Evolutionary conservation across 139 green algal genomes (phyloP), one percentile per base, ranked within the genome.

Genomic region (Ulvella scutata): DNA sequence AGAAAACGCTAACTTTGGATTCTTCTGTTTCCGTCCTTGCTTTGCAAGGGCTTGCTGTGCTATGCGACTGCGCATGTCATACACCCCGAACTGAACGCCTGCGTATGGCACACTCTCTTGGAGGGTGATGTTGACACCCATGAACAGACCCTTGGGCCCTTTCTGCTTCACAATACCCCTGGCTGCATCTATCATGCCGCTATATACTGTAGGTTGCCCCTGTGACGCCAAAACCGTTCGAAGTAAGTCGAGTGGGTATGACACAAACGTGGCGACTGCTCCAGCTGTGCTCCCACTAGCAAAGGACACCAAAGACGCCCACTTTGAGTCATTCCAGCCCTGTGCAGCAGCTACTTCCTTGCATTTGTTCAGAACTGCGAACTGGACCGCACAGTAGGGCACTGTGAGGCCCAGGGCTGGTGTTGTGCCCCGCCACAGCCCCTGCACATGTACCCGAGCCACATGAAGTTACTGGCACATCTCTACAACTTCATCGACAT

Each of bases 181-280:
- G 28, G 79, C 80, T 37, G 90, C 90, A 59, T 91, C 83, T 6
- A 79, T 75, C 87, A 96, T 91, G 28, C 81, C 84, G 4, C 38
- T 43, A 72, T 96, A 96, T 76, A 96, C 88, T 82, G 90, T 13
- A 77, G 95, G 95, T 72, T 96, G 87, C 3, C 95, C 95, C 82
- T 99, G 95, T 0, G 92, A 94, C 37, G 95, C 95, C 43, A 99
- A 78, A 1, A 89, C 95, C 13, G 95, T 99, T 20, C 95, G 83
- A 61, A 99, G 87, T n/a, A 98, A 81, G 83, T 99, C 95, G 79
- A 99, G 97, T n/a, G 95, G 95, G 80, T 99, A 99, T 0, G 88
- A 94, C 2, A 85, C 89, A 4, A 96, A 39, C 2, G 95, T 99
- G 26, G 88, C 95, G 0, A 90, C 90, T 26, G 89, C 85, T 2